Base-by-base conservation (phyloP, 805 yeast species). In the Cyberlindnera euphorbiiphila region DNA sequence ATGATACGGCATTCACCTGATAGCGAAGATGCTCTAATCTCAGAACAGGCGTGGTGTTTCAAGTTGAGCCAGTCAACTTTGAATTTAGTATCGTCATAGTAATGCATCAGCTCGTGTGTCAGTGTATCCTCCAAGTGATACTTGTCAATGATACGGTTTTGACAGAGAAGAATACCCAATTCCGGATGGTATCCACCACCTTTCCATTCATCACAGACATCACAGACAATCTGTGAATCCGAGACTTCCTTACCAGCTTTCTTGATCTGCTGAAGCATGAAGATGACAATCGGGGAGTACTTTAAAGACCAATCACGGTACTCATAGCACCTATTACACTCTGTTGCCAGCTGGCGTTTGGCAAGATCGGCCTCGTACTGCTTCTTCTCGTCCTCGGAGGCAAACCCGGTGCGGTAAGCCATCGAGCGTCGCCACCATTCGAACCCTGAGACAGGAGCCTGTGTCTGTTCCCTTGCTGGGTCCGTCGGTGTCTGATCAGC, bases 161-260 rank as follows among this genome's bases (percentile, higher is more conserved):
- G 87, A 61, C 98, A 93, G 6, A 93, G 62, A 41, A 88, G 66
- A 18, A 93, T 80, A 2, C 98, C 98, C 29, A 76, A 59, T 25
- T 86, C 84, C 0, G 98, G 97, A 56, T 89, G 87, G 60, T 83
- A 93, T 3, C 98, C 98, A 30, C 98, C 98, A 25, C 87, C 81
- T 52, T 80, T 76, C 64, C 72, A 69, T 44, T 85, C 95, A 45
- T 83, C 86, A 60, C 98, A 93, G 9, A 73, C 72, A 36, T 78
- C 93, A 59, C 98, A 93, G 12, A 76, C 67, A 36, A 91, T 77
- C 49, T 81, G 78, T 19, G 58, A 51, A 12, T 64, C 60, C 37
- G 63, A 59, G 27, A 79, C 59, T 13, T 69, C 68, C 9, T 76
- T 80, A n/a, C 74, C 74, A 8, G 34, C 27, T 50, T 84, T 81